Evolutionary conservation across 495 filamentous ascomycete genomes (phyloP).

Genomic region (Aspergillus saccharolyticus): DNA sequence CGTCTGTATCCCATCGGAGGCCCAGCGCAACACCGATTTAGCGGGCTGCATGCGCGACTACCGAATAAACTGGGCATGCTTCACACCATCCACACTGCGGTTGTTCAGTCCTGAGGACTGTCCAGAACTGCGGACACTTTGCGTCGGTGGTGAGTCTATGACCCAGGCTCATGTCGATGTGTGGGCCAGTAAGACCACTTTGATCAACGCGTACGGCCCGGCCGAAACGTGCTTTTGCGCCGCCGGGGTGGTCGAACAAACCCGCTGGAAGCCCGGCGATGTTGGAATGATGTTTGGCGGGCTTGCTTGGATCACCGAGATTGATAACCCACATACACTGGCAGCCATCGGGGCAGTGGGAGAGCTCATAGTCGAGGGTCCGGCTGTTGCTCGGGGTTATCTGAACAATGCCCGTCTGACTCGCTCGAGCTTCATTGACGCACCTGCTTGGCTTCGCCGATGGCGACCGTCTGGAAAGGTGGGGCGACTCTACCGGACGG

Average conservation of each 20-base stretch:
- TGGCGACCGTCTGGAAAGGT: not conserved
- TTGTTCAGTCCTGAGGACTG: not conserved
- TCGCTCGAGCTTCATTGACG: not conserved
- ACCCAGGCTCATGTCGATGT: not conserved
- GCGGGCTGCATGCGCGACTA: not conserved
- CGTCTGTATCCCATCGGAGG: constrained; percentile 40
- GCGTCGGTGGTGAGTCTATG: not conserved
- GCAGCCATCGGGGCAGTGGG: not conserved
- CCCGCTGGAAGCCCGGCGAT: too few relatives aligned
- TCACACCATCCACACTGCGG: not conserved
- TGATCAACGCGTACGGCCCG: too few relatives aligned
- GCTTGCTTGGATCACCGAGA: not conserved
- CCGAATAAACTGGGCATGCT: not conserved
- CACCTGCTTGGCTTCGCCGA: not conserved
- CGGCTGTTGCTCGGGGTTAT: not conserved
- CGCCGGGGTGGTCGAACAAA: too few relatives aligned
- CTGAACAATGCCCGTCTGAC: not conserved
- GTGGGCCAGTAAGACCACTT: too few relatives aligned
- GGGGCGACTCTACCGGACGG: not conserved
- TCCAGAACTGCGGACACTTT: not conserved
- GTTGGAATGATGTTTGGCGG: too few relatives aligned
- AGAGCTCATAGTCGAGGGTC: not conserved
- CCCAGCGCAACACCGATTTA: constrained; percentile 11
- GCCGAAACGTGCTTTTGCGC: too few relatives aligned
- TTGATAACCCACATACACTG: not conserved